Evolutionary conservation across 441 rosid species (phyloP).

Genomic region (Breynia disticha): DNA sequence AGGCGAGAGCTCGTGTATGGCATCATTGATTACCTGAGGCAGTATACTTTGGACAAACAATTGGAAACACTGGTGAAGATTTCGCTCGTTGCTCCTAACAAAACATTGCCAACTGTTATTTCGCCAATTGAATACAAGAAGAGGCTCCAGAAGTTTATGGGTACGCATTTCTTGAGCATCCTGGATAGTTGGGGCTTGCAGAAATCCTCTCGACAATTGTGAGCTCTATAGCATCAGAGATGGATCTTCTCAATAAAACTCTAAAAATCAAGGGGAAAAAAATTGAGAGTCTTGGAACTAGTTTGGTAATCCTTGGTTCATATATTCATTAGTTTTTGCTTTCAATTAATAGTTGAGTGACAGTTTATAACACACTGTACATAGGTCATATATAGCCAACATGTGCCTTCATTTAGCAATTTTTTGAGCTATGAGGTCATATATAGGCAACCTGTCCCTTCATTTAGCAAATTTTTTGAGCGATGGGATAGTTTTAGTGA

Average conservation of each 20-base stretch:
- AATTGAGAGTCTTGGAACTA: slow-evolving; percentile 9
- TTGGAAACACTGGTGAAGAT: slow-evolving; percentile 95
- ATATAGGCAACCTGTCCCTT: too few relatives aligned
- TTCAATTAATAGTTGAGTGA: not conserved
- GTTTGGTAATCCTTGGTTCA: too few relatives aligned
- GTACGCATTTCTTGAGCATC: slow-evolving; percentile 68
- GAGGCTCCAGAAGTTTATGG: slow-evolving; percentile 85
- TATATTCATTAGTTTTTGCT: too few relatives aligned
- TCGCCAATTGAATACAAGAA: slow-evolving; percentile 92
- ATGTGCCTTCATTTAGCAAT: slow-evolving; percentile 43
- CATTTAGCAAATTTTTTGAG: too few relatives aligned
- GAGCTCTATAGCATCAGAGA: slow-evolving; percentile 32
- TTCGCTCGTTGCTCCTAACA: slow-evolving; percentile 76
- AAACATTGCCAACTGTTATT: slow-evolving; percentile 76
- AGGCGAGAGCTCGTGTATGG: slow-evolving; percentile 81
- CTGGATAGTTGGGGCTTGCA: slow-evolving; percentile 81
- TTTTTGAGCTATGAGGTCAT: slow-evolving; percentile 55
- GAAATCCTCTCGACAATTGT: slow-evolving; percentile 28
- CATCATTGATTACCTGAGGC: slow-evolving; percentile 90
- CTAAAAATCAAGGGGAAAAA: slow-evolving; percentile 4
- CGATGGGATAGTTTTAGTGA: too few relatives aligned
- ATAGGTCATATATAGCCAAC: slow-evolving; percentile 19
- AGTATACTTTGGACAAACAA: slow-evolving; percentile 97
- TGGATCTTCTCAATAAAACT: slow-evolving; percentile 15
- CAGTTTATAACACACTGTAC: slow-evolving; percentile 22